Evolutionary conservation across 2,329 filamentous ascomycete genomes (phyloP).

Genomic region (Trichophyton simii): DNA sequence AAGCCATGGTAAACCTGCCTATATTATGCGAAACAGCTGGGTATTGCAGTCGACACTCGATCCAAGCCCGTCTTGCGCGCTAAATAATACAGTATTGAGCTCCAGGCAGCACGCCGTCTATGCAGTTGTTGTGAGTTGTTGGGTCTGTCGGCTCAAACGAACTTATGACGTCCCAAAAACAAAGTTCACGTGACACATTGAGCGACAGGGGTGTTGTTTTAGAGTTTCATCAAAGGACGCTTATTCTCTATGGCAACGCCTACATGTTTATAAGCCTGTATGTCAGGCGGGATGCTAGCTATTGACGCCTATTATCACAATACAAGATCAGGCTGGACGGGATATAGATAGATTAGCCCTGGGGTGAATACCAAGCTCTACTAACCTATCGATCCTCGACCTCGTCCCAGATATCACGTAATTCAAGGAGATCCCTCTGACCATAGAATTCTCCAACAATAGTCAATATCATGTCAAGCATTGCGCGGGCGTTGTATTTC

Average conservation of each 20-base stretch:
- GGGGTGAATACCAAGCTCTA: too few relatives aligned
- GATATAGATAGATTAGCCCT: too few relatives aligned
- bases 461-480: constrained; percentile 83
- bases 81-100: too few relatives aligned
- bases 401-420: constrained; percentile 45
- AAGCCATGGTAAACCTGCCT: constrained; percentile 19
- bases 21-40: background rate
- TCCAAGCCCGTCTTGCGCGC: background rate
- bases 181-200: background rate
- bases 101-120: too few relatives aligned
- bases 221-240: background rate
- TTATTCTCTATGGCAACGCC: background rate
- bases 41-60: background rate
- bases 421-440: constrained; percentile 71
- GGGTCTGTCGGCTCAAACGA: background rate
- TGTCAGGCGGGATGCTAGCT: too few relatives aligned
- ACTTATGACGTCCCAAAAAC: background rate
- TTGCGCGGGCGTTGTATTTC: constrained; percentile 40
- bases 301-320: too few relatives aligned
- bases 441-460: constrained; percentile 81
- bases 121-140: too few relatives aligned
- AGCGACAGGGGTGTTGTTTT: background rate
- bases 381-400: background rate
- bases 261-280: too few relatives aligned
- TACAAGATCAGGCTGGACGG: too few relatives aligned